phyloP scores from a whole-genome alignment of 2,329 filamentous ascomycete genomes.

The Sclerotiophoma versabilis region DNA sequence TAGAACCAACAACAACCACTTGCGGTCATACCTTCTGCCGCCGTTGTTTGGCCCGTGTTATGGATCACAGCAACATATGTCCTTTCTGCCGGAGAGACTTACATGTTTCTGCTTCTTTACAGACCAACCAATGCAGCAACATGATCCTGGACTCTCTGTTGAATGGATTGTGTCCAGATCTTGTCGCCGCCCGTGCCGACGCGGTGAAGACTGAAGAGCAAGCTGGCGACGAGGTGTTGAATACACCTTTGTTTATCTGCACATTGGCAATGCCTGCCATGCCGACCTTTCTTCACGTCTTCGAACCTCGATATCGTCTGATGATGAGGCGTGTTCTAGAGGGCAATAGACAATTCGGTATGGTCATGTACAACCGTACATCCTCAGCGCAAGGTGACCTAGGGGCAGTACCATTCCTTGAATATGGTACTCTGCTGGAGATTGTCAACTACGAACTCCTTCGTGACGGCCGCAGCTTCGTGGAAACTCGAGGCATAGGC shows the following conservation, averaged over 20 bases:
- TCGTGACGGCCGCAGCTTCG: constrained; percentile 79
- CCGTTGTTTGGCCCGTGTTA: constrained; percentile 75
- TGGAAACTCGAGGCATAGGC: constrained; percentile 78
- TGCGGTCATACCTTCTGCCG: constrained; percentile 93
- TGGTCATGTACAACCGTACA: constrained; percentile 75
- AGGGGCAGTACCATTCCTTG: constrained; percentile 65
- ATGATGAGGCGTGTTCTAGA: constrained; percentile 84
- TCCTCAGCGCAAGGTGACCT: constrained; percentile 61
- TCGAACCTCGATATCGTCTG: constrained; percentile 88
- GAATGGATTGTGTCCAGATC: constrained; percentile 70
- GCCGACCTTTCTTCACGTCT: constrained; percentile 87
- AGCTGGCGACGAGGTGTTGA: constrained; percentile 61
- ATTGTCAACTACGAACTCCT: constrained; percentile 78
- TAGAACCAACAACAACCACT: constrained; percentile 81
- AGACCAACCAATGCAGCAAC: constrained; percentile 63
- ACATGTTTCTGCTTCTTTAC: constrained; percentile 59
- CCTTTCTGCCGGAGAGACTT: constrained; percentile 78
- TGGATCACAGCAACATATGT: constrained; percentile 80
- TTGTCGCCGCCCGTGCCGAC: constrained; percentile 65
- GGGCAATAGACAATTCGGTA: constrained; percentile 79
- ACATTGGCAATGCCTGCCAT: constrained; percentile 82
- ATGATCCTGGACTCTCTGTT: constrained; percentile 68
- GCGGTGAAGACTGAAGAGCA: constrained; percentile 65
- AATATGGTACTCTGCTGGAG: constrained; percentile 79
- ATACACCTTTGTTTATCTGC: constrained; percentile 77